phyloP scores from a whole-genome alignment of 2,329 filamentous ascomycete genomes.

The Fusarium chaquense region DNA sequence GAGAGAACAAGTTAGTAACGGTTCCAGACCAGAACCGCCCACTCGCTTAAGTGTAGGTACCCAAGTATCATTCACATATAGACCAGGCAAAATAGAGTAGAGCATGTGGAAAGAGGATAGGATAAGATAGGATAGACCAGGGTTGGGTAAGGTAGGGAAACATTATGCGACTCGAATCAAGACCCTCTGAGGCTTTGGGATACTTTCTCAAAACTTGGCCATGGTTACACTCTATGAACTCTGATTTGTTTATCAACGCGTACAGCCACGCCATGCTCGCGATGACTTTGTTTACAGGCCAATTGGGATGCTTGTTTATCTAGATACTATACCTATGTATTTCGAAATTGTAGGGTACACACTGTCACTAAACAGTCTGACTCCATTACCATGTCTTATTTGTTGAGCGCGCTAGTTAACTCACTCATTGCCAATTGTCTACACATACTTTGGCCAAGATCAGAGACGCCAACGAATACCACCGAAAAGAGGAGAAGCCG shows the following conservation, averaged over 20 bases:
- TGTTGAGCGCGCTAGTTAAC: slow-evolving; percentile 31
- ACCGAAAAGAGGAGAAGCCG: slow-evolving; percentile 18
- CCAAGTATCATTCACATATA: background rate
- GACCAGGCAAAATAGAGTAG: background rate
- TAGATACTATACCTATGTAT: background rate
- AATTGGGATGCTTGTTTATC: slow-evolving; percentile 6
- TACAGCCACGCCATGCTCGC: slow-evolving; percentile 27
- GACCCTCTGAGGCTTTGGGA: slow-evolving; percentile 15
- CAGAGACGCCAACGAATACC: slow-evolving; percentile 10
- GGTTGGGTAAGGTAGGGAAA: background rate
- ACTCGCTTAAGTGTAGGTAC: background rate
- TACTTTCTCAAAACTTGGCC: slow-evolving; percentile 25
- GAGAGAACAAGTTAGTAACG: slow-evolving; percentile 10
- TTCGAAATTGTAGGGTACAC: background rate
- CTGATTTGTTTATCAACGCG: slow-evolving; percentile 37
- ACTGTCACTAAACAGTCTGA: slow-evolving; percentile 14
- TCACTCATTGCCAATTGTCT: background rate
- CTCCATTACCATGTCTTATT: slow-evolving; percentile 16
- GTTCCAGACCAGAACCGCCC: slow-evolving; percentile 25
- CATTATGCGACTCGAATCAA: slow-evolving; percentile 28
- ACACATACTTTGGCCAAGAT: slow-evolving; percentile 13
- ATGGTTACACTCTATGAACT: slow-evolving; percentile 27
- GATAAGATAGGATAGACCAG: background rate
- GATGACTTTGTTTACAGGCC: background rate
- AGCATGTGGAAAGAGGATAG: background rate